Evolutionary conservation across 805 yeast species (phyloP), one percentile per base, ranked within the genome.

Genomic region (Saccharomycopsis sp.): DNA sequence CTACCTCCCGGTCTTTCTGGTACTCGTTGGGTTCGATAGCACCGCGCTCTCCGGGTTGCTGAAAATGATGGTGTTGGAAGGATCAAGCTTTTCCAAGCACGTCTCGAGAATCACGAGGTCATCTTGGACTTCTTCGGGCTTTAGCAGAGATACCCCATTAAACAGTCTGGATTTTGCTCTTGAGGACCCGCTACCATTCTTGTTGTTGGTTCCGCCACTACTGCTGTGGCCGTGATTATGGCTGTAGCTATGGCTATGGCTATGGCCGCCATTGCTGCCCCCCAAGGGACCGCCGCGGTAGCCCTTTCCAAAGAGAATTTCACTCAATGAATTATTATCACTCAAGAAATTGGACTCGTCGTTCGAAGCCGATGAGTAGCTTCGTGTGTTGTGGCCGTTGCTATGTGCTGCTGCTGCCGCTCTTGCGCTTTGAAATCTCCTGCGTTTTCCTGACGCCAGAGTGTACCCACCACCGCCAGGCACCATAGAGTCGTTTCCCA

Each of bases 281-380:
- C n/a, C n/a, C n/a, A n/a, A n/a, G n/a, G n/a, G n/a, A n/a, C n/a
- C n/a, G n/a, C n/a, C n/a, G n/a, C 29, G 30, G 27, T 33, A 45
- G 18, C 36, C 23, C 15, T 46, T 46, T 2, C 49, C 49, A 39
- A 46, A 46, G 23, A 46, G 33, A 6, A 46, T 43, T 29, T 46
- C 49, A 34, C 49, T 46, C 17, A 46, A 38, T 5, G 45, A 36
- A 29, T 43, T 46, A 29, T 46, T 46, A 23, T 46, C 49, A 25
- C 49, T 46, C 15, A 46, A 41, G 22, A 46, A 46, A 27, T 46
- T 46, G 18, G 44, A 33, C 17, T 46, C 49, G 22, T 45, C 49
- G 25, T 41, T 42, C 3, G 47, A 43, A 8, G 48, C 44, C 4
- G 45, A 40, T 9, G 43, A 43, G 22, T 39, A 43, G 30, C 38